Conservation (phyloP, 352 stramenopile genomes). For the Pythium phragmiticola region DNA sequence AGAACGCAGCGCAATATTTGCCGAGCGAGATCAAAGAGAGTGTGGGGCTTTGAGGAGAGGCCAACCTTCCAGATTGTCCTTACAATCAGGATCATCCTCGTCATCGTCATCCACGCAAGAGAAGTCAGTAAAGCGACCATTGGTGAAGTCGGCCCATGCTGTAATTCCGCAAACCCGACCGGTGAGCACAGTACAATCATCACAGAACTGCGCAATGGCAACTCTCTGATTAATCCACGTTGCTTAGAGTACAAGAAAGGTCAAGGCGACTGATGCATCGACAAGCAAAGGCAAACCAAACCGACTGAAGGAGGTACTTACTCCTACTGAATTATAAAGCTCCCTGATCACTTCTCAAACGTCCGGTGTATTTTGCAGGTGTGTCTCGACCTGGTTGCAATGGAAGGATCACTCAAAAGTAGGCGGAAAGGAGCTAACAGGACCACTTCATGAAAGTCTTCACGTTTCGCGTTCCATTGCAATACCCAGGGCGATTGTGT, state of each 20-base stretch:
- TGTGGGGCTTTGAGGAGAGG: background rate
- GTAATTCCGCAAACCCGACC: background rate
- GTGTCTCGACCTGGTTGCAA: conserved; percentile 24
- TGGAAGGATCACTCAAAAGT: conserved; percentile 26
- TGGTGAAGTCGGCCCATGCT: background rate
- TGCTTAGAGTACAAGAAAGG: background rate
- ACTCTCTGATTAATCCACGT: background rate
- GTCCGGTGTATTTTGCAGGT: conserved; percentile 14
- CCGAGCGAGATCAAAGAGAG: background rate
- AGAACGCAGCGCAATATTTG: conserved; percentile 30
- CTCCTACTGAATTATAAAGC: background rate
- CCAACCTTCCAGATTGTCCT: background rate
- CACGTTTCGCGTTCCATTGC: background rate
- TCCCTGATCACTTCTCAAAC: background rate
- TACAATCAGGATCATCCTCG: background rate
- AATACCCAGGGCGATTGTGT: conserved; percentile 18
- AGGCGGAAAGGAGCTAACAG: background rate
- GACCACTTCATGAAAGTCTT: background rate
- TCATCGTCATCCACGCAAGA: background rate
- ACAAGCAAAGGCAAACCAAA: conserved; percentile 8
- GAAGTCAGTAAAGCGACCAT: background rate
- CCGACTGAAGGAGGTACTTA: conserved; percentile 23
- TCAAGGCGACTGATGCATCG: background rate
- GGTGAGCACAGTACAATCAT: background rate
- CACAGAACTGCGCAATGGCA: background rate